Conservation (phyloP, 2,329 filamentous ascomycete genomes). For the Alternaria sp. region DNA sequence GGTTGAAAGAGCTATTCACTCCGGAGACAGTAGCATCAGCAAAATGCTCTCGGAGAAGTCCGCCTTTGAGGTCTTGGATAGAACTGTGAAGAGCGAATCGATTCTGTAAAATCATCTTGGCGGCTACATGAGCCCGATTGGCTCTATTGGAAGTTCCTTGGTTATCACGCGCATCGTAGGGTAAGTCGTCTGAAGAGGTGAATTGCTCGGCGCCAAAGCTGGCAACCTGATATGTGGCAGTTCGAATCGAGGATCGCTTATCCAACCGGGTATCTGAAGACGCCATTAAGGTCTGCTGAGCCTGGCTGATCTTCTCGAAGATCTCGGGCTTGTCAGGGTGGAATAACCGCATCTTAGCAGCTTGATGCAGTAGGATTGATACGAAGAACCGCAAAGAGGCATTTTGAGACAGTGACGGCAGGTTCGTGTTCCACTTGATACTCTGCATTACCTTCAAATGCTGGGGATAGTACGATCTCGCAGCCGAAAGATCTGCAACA, state of each 20-base stretch:
- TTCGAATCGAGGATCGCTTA: constrained; percentile 40
- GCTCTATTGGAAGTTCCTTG: constrained; percentile 13
- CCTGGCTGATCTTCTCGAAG: constrained; percentile 4
- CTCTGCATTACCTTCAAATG: constrained; percentile 54
- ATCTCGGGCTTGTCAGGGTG: constrained; percentile 8
- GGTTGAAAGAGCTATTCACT: not conserved
- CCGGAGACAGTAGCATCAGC: constrained; percentile 8
- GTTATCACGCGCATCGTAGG: constrained; percentile 32
- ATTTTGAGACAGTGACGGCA: constrained; percentile 50
- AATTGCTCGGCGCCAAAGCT: constrained; percentile 46
- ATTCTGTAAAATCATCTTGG: constrained; percentile 28
- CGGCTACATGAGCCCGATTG: constrained; percentile 19
- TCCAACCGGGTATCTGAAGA: constrained; percentile 27
- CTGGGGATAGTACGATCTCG: constrained; percentile 55
- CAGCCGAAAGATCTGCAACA: constrained; percentile 47
- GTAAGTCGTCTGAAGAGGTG: constrained; percentile 24
- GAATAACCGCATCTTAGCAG: constrained; percentile 24
- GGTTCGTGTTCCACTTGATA: constrained; percentile 52
- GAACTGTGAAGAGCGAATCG: constrained; percentile 15
- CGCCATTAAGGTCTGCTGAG: constrained; percentile 3
- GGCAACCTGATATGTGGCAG: constrained; percentile 36
- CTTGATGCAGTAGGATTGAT: constrained; percentile 35
- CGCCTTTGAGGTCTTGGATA: constrained; percentile 10
- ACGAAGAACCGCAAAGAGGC: constrained; percentile 32
- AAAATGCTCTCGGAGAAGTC: constrained; percentile 19